These are phyloP conservation scores for Nymphaea thermarum DNA, from an alignment of 164 flowering plant species.

Conservation along the genomic window DNA sequence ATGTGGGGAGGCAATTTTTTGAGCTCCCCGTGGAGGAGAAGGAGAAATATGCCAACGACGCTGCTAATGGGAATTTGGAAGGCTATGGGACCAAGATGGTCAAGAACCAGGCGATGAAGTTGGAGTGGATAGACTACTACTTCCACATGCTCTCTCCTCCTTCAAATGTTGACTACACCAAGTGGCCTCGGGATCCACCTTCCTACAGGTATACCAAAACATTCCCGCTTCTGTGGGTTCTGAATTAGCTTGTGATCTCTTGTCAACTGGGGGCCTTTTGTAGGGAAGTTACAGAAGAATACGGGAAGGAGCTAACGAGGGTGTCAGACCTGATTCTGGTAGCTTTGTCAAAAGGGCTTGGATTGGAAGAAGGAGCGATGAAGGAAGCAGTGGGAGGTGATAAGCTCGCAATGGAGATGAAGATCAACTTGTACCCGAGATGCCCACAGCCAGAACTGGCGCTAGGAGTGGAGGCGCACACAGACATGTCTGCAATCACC, in stretches of 20 bases:
- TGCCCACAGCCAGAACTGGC: slow-evolving; percentile 54
- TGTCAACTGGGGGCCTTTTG: neutral
- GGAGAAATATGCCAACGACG: slow-evolving; percentile 31
- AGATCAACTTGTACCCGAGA: slow-evolving; percentile 44
- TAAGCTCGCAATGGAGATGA: slow-evolving; percentile 30
- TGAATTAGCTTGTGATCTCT: neutral
- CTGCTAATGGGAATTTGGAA: slow-evolving; percentile 22
- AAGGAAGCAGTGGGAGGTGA: slow-evolving; percentile 22
- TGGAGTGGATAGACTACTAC: slow-evolving; percentile 43
- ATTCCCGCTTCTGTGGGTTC: neutral
- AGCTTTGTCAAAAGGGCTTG: slow-evolving; percentile 33
- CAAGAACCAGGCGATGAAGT: slow-evolving; percentile 24
- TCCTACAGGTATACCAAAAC: slow-evolving; percentile 1
- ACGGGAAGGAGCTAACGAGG: slow-evolving; percentile 20
- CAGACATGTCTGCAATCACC: slow-evolving; percentile 45
- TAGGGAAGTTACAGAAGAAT: slow-evolving; percentile 38
- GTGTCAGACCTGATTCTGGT: slow-evolving; percentile 21
- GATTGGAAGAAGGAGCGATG: slow-evolving; percentile 21
- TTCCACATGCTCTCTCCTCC: slow-evolving; percentile 17
- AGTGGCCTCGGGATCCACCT: neutral
- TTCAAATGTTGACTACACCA: neutral
- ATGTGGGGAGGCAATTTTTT: slow-evolving; percentile 30
- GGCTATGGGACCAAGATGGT: slow-evolving; percentile 49
- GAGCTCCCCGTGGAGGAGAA: slow-evolving; percentile 30
- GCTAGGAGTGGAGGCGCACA: slow-evolving; percentile 40